A percentile compares a stretch with the other conserved stretches of the same genome.
These are phyloP conservation scores for Myxozyma monticola DNA, from an alignment of 805 yeast genomes.

Conservation along the genomic window DNA sequence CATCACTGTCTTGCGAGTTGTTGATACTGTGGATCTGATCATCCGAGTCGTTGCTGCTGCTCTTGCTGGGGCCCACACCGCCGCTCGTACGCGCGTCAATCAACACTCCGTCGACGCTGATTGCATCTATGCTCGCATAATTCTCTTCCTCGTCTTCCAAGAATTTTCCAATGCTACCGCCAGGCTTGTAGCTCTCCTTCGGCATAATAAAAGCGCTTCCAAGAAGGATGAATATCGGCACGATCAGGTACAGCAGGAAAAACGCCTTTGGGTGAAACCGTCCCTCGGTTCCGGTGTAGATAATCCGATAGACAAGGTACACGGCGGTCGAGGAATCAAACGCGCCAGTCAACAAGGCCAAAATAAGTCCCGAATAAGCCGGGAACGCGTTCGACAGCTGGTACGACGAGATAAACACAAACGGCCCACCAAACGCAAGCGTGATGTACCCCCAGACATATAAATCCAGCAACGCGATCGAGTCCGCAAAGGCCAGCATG, in stretches of 20 bases:
- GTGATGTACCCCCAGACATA: constrained; percentile 72
- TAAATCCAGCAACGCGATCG: constrained; percentile 51
- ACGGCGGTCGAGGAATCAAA: constrained; percentile 92
- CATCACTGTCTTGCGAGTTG: neutral
- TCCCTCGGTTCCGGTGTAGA: constrained; percentile 49
- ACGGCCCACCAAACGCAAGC: constrained; percentile 90
- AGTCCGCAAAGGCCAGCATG: constrained; percentile 45
- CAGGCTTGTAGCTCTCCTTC: constrained; percentile 65
- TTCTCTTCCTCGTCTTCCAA: constrained; percentile 58
- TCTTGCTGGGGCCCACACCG: constrained; percentile 1
- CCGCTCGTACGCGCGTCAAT: constrained; percentile 25
- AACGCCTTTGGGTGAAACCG: constrained; percentile 54
- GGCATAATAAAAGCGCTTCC: constrained; percentile 86
- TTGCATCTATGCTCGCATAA: constrained; percentile 48
- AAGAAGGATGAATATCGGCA: constrained; percentile 72
- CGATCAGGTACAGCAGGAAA: constrained; percentile 65
- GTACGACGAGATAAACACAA: constrained; percentile 85
- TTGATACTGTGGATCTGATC: constrained; percentile 4
- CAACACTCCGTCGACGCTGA: constrained; percentile 46
- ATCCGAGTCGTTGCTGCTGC: constrained; percentile 1
- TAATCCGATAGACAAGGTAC: constrained; percentile 68
- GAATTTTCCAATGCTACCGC: constrained; percentile 55
- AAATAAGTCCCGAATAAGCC: constrained; percentile 70
- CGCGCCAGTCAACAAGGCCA: constrained; percentile 88
- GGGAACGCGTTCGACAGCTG: constrained; percentile 89